Evolutionary conservation across 768 basidiomycete species (phyloP).

Genomic region (Holtermanniella nyarrowii): DNA sequence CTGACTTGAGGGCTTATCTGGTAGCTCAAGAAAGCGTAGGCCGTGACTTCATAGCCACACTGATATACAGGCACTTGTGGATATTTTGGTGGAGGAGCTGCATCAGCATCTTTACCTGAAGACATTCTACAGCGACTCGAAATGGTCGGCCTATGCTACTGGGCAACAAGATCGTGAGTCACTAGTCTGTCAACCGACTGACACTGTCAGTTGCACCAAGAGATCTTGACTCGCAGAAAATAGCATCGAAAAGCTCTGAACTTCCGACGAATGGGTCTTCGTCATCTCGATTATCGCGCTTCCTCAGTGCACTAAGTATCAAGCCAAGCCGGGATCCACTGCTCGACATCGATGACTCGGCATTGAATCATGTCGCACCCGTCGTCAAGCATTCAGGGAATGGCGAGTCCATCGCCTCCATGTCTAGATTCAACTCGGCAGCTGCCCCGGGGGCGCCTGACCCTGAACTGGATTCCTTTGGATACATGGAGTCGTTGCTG

Average conservation of each 20-base stretch:
- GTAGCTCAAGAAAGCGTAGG: constrained; percentile 72
- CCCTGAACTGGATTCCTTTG: constrained; percentile 85
- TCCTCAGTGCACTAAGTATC: constrained; percentile 35
- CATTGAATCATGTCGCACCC: constrained; percentile 13
- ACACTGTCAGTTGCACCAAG: no score
- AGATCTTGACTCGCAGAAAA: no score
- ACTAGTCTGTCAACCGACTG: neutral
- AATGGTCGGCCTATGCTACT: constrained; percentile 75
- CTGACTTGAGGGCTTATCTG: constrained; percentile 78
- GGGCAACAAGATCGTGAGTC: constrained; percentile 62
- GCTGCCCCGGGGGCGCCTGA: constrained; percentile 43
- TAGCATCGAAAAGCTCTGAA: no score
- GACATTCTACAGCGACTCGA: constrained; percentile 86
- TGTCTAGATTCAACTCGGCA: constrained; percentile 8
- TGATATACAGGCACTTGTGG: constrained; percentile 61
- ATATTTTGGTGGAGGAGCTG: constrained; percentile 88
- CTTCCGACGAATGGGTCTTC: no score
- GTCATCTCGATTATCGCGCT: constrained; percentile 39
- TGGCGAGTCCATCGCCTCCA: constrained; percentile 17
- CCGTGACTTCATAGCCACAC: constrained; percentile 11
- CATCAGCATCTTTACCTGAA: constrained; percentile 97
- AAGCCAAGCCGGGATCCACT: constrained; percentile 39
- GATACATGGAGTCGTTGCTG: constrained; percentile 81
- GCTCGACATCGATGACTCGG: constrained; percentile 35
- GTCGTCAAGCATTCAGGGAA: constrained; percentile 9